Conservation (phyloP, 1,284 basidiomycete species). For the Malassezia nana region DNA sequence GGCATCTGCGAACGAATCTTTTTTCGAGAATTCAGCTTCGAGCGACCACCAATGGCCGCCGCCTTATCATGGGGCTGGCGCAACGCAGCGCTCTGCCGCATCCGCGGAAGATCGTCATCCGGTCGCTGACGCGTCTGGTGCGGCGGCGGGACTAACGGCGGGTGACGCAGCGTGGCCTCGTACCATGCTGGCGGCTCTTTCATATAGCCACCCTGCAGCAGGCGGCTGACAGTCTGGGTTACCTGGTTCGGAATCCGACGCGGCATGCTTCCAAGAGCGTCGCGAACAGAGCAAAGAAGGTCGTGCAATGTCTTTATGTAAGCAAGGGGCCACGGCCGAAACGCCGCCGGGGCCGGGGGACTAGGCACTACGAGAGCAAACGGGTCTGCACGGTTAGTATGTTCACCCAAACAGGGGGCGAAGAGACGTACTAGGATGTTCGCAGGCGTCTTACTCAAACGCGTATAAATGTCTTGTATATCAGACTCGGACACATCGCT, state of each 20-base stretch:
- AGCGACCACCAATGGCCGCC: slow-evolving; percentile 16
- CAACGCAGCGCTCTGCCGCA: slow-evolving; percentile 17
- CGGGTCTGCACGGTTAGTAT: slow-evolving; percentile 4
- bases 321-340: background rate
- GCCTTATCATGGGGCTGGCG: slow-evolving; percentile 24
- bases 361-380: slow-evolving; percentile 7
- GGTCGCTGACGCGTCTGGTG: slow-evolving; percentile 58
- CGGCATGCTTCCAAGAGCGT: slow-evolving; percentile 55
- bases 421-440: slow-evolving; percentile 38
- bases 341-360: background rate
- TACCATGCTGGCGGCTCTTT: slow-evolving; percentile 71
- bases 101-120: slow-evolving; percentile 47
- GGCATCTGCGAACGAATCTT: slow-evolving; percentile 51
- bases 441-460: slow-evolving; percentile 62
- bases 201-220: slow-evolving; percentile 64
- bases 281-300: background rate
- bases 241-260: slow-evolving; percentile 77
- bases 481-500: slow-evolving; percentile 75
- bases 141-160: slow-evolving; percentile 72
- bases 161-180: slow-evolving; percentile 71
- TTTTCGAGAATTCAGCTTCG: slow-evolving; percentile 28
- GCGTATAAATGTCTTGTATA: slow-evolving; percentile 68
- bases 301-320: background rate
- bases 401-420: background rate
- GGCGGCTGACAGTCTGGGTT: slow-evolving; percentile 72